Evolutionary conservation across 371 early-diverging fungal species (phyloP).

Genomic region (Mortierella sp.): DNA sequence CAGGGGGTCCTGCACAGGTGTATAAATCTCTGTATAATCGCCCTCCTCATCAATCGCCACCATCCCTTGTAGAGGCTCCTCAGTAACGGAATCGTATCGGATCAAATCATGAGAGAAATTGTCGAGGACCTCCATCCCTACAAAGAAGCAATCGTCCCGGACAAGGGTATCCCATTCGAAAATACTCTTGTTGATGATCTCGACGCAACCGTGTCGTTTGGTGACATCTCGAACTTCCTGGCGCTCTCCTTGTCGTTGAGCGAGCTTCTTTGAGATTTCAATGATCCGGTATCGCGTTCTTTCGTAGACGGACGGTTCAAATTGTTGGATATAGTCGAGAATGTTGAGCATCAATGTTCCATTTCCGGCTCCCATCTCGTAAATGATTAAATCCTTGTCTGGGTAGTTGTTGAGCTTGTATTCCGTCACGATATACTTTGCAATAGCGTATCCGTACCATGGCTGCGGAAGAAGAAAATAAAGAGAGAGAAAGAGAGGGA

Average conservation of each 20-base stretch:
- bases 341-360: constrained; percentile 96
- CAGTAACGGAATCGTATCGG: constrained; percentile 81
- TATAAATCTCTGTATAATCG: constrained; percentile 88
- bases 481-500: neutral
- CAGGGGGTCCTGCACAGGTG: constrained; percentile 81
- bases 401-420: constrained; percentile 74
- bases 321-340: constrained; percentile 84
- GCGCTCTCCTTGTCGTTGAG: constrained; percentile 75
- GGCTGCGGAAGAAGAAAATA: constrained; percentile 64
- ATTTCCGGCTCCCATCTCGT: constrained; percentile 97
- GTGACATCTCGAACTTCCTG: constrained; percentile 62
- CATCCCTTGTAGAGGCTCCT: constrained; percentile 83
- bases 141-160: constrained; percentile 84
- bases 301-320: constrained; percentile 85
- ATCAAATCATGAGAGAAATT: constrained; percentile 96
- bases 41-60: constrained; percentile 87
- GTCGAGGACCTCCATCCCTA: constrained; percentile 96
- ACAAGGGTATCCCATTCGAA: constrained; percentile 91
- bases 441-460: constrained; percentile 93
- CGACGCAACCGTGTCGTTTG: constrained; percentile 70
- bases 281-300: constrained; percentile 89
- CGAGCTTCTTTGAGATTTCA: constrained; percentile 90
- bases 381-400: constrained; percentile 82
- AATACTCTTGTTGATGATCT: constrained; percentile 89
- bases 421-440: constrained; percentile 87